Evolutionary conservation across 495 filamentous ascomycete species (phyloP).

Genomic region (Xylona heveae): DNA sequence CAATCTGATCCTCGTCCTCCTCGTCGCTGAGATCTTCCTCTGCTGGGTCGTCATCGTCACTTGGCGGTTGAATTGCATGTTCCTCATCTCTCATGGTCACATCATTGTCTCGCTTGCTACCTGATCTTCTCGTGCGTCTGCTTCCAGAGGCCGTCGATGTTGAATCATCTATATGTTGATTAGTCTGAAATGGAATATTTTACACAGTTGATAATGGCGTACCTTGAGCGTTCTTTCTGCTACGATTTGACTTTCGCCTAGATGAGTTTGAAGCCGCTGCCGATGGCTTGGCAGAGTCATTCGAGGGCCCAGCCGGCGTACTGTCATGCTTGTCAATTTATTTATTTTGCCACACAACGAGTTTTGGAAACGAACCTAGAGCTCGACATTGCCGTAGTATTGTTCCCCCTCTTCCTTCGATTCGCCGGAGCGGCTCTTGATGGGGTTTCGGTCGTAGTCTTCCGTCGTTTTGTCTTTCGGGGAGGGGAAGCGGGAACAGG

Average conservation of each 20-base stretch:
- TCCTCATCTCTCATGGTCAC: constrained; percentile 28
- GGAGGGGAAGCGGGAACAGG: constrained; percentile 17
- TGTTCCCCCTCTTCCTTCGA: constrained; percentile 40
- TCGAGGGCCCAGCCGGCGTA: constrained; percentile 13
- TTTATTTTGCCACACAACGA: background rate
- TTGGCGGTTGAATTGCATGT: constrained; percentile 25
- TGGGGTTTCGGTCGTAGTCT: constrained; percentile 3
- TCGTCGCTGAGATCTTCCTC: constrained; percentile 39
- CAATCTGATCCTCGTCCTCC: constrained; percentile 27
- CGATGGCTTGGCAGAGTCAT: constrained; percentile 14
- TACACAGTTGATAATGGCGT: too few species aligned
- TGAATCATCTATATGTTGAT: constrained; percentile 8
- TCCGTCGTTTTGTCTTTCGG: constrained; percentile 10
- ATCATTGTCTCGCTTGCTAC: constrained; percentile 11
- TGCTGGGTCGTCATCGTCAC: constrained; percentile 21
- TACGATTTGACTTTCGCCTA: too few species aligned
- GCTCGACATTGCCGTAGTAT: constrained; percentile 58
- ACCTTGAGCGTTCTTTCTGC: constrained; percentile 30
- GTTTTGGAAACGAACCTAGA: constrained; percentile 40
- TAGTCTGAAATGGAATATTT: constrained; percentile 12
- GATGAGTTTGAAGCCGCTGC: too few species aligned
- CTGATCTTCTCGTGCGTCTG: constrained; percentile 29
- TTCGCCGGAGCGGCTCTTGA: constrained; percentile 14
- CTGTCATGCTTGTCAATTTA: constrained; percentile 10
- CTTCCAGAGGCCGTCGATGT: constrained; percentile 17